Evolutionary conservation across 805 yeast species (phyloP).

Genomic region (Sungouiozyma intestinalis): DNA sequence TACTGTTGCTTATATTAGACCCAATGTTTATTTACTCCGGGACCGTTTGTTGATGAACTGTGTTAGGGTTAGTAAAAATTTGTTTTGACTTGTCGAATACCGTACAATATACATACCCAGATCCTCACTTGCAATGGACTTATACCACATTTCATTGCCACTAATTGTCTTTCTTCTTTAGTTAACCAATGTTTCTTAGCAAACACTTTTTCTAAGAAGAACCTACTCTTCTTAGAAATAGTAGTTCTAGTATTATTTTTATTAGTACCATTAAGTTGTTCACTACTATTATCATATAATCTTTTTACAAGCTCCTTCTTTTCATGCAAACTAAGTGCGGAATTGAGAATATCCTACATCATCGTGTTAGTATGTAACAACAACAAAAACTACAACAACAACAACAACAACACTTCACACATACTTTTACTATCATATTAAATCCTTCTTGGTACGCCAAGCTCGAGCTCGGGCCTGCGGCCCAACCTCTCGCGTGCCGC

Average conservation of each 20-base stretch:
- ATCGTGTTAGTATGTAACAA: background rate
- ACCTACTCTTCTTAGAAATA: conserved; percentile 8
- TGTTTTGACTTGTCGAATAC: conserved; percentile 1
- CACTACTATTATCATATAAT: conserved; percentile 3
- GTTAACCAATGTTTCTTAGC: conserved; percentile 14
- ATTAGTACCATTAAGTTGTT: conserved; percentile 1
- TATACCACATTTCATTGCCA: conserved; percentile 15
- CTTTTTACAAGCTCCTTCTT: conserved; percentile 6
- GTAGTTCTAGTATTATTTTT: background rate
- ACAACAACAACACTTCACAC: background rate
- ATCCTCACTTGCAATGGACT: conserved; percentile 17
- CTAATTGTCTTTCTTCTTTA: conserved; percentile 15
- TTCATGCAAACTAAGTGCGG: conserved; percentile 4
- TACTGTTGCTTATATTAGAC: background rate
- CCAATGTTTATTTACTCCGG: background rate
- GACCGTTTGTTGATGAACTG: conserved; percentile 2
- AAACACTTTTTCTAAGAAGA: conserved; percentile 13
- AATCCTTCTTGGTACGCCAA: background rate
- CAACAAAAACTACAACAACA: conserved; percentile 1
- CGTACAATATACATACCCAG: conserved; percentile 14
- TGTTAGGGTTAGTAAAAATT: conserved; percentile 5
- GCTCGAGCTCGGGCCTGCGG: background rate
- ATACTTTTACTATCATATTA: background rate
- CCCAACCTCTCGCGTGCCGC: background rate
- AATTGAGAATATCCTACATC: conserved; percentile 4